Evolutionary conservation across 2,329 filamentous ascomycete species (phyloP).

Genomic region (Arachnomyces sp.): DNA sequence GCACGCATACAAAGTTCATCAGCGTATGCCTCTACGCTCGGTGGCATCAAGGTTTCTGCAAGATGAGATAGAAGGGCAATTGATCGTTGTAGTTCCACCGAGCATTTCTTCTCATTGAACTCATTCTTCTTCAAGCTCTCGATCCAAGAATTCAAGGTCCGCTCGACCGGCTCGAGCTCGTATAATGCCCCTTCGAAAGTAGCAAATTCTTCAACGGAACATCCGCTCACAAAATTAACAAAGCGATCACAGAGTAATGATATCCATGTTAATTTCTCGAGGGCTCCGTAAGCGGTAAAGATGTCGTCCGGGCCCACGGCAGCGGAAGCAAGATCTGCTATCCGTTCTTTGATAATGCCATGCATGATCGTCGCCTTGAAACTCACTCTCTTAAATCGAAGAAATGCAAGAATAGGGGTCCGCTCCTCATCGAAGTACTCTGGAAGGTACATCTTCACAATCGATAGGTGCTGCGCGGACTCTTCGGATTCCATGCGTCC

Average conservation of each 20-base stretch:
- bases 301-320: constrained; percentile 65
- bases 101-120: constrained; percentile 74
- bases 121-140: constrained; percentile 78
- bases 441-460: constrained; percentile 81
- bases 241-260: constrained; percentile 77
- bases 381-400: constrained; percentile 77
- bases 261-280: constrained; percentile 82
- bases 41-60: constrained; percentile 68
- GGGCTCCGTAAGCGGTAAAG: constrained; percentile 69
- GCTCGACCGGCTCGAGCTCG: constrained; percentile 86
- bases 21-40: constrained; percentile 63
- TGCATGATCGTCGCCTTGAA: constrained; percentile 81
- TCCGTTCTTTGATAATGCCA: constrained; percentile 69
- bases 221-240: constrained; percentile 69
- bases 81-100: constrained; percentile 71
- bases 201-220: constrained; percentile 69
- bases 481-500: constrained; percentile 82
- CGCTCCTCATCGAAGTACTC: constrained; percentile 73
- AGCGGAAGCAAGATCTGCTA: constrained; percentile 59
- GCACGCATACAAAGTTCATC: constrained; percentile 74
- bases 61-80: constrained; percentile 84
- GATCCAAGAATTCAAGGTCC: constrained; percentile 80
- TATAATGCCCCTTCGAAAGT: constrained; percentile 72
- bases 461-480: constrained; percentile 76
- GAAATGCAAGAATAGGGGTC: constrained; percentile 78